These are phyloP conservation scores for Breviolum minutum DNA, from an alignment of 73 alveolate genomes.

Conservation along the genomic window DNA sequence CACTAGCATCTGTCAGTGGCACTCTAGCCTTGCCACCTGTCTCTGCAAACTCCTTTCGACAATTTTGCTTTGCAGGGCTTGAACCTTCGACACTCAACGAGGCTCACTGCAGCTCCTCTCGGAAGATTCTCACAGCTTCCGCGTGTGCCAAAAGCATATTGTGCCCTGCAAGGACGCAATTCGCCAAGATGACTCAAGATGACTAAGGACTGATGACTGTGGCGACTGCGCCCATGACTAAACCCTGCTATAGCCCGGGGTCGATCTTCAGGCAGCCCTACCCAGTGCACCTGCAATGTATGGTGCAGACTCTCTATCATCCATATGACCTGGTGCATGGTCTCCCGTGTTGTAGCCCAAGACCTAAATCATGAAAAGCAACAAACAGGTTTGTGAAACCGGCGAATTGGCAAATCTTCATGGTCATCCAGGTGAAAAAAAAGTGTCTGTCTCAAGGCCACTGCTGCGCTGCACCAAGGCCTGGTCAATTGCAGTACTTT, in stretches of 20 bases:
- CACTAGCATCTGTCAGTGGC: no score
- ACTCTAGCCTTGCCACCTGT: slow-evolving; percentile 29
- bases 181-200: no score
- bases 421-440: no score
- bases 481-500: not conserved
- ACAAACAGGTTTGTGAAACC: no score
- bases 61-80: no score
- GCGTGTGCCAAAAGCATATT: slow-evolving; percentile 96
- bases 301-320: slow-evolving; percentile 65
- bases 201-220: not conserved
- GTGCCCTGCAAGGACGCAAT: slow-evolving; percentile 45
- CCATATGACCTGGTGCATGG: slow-evolving; percentile 76
- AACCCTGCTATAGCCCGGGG: not conserved
- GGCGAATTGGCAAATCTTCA: no score
- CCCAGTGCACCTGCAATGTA: slow-evolving; percentile 79
- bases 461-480: slow-evolving; percentile 81
- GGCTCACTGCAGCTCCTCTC: slow-evolving; percentile 56
- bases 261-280: not conserved
- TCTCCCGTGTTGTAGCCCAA: slow-evolving; percentile 90
- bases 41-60: slow-evolving; percentile 57
- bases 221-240: not conserved
- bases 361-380: not conserved
- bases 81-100: not conserved
- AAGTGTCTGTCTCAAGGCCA: not conserved
- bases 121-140: slow-evolving; percentile 96